Percentiles rank a stretch among this genome's conserved stretches.
These are phyloP conservation scores for Claviceps purpurea DNA, from an alignment of 2,329 filamentous ascomycete species.

Conservation along the genomic window DNA sequence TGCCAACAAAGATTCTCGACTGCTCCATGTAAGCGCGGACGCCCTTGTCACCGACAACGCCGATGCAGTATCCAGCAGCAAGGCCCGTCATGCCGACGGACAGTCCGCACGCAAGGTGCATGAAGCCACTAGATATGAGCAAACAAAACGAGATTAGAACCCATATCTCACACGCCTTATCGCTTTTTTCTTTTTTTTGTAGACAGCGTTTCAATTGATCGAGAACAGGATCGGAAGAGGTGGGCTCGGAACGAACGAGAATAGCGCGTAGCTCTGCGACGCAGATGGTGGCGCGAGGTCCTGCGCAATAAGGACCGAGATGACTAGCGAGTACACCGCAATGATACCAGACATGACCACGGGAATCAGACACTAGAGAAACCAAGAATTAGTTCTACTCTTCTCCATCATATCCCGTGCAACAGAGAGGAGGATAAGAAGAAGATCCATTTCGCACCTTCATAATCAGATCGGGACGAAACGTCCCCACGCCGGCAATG, in stretches of 20 bases:
- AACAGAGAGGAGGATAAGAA: neutral
- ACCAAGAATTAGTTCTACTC: neutral
- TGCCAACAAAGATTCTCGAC: slow-evolving; percentile 90
- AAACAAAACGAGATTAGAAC: neutral
- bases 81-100: slow-evolving; percentile 87
- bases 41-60: slow-evolving; percentile 85
- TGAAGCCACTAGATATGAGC: slow-evolving; percentile 52
- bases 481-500: slow-evolving; percentile 74
- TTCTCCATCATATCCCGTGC: neutral
- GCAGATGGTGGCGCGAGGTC: slow-evolving; percentile 62
- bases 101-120: slow-evolving; percentile 84
- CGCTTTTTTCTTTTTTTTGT: neutral
- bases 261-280: slow-evolving; percentile 61
- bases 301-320: slow-evolving; percentile 88
- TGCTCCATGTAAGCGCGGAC: slow-evolving; percentile 95
- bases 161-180: neutral
- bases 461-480: slow-evolving; percentile 80
- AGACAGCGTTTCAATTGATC: too few species aligned
- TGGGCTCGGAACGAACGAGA: slow-evolving; percentile 44
- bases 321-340: slow-evolving; percentile 93
- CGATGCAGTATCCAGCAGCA: slow-evolving; percentile 92
- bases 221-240: neutral
- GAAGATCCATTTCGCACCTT: slow-evolving; percentile 43
- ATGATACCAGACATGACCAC: slow-evolving; percentile 99
- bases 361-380: slow-evolving; percentile 59